Evolutionary conservation across 73 alveolate species (phyloP).

Genomic region (Symbiodinium pilosum): DNA sequence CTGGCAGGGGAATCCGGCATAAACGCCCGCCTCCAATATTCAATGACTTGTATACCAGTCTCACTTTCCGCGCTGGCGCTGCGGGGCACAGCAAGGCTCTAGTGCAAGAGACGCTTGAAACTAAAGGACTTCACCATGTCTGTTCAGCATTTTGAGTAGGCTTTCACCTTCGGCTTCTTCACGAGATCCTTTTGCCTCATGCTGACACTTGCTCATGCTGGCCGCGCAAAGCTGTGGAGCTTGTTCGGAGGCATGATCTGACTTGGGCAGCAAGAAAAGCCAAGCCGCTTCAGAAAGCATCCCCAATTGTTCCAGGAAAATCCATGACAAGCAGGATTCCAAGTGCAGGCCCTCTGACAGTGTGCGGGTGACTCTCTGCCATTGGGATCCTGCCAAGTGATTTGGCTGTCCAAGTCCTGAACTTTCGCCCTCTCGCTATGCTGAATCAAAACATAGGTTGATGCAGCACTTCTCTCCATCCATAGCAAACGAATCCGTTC

Average conservation of each 20-base stretch:
- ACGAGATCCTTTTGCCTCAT: neutral
- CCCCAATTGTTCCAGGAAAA: slow-evolving; percentile 66
- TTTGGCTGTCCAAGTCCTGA: slow-evolving; percentile 22
- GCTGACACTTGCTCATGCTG: neutral
- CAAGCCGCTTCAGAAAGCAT: slow-evolving; percentile 39
- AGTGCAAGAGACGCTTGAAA: no score
- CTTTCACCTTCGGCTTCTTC: neutral
- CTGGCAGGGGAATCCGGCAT: neutral
- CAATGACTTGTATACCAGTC: no score
- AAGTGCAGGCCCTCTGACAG: slow-evolving; percentile 75
- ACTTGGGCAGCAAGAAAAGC: neutral
- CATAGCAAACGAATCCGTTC: neutral
- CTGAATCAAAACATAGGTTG: neutral
- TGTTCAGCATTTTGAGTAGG: neutral
- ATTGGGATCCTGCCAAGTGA: slow-evolving; percentile 8
- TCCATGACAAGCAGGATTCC: slow-evolving; percentile 63
- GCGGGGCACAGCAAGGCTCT: neutral
- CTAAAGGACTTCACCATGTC: no score
- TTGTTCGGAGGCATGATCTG: neutral
- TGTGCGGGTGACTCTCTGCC: slow-evolving; percentile 62
- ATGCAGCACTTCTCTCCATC: no score
- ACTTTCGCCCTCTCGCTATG: neutral
- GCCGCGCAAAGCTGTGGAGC: neutral
- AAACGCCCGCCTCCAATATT: neutral
- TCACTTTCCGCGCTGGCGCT: no score